Evolutionary conservation across 768 basidiomycete genomes (phyloP).

Genomic region (Pleurotus sapidus): DNA sequence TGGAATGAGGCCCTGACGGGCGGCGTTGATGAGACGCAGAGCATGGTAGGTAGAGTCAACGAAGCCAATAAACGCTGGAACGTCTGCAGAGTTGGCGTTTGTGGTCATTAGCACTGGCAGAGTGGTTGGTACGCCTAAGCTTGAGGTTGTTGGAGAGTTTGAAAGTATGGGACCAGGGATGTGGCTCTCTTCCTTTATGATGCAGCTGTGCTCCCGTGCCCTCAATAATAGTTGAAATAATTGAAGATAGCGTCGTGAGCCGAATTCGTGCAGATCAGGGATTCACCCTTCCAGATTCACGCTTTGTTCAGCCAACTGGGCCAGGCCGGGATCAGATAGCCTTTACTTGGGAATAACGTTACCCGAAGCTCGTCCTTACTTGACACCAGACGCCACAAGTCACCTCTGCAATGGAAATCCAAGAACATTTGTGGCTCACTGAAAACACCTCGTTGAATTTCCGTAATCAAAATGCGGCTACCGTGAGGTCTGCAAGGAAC

Average conservation of each 20-base stretch:
- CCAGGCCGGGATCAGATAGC: constrained; percentile 9
- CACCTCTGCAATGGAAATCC: not conserved
- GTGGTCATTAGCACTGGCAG: constrained; percentile 33
- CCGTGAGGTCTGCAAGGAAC: not conserved
- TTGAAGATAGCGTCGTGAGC: constrained; percentile 33
- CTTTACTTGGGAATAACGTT: constrained; percentile 12
- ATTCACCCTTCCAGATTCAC: constrained; percentile 14
- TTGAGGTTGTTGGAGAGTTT: constrained; percentile 58
- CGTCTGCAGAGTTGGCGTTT: constrained; percentile 42
- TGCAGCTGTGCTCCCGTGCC: constrained; percentile 24
- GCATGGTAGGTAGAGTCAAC: constrained; percentile 82
- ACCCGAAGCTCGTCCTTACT: constrained; percentile 6
- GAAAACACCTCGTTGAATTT: too few species aligned
- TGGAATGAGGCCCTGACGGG: constrained; percentile 74
- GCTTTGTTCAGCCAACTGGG: not conserved
- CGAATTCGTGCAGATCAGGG: constrained; percentile 25
- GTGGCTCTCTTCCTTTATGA: constrained; percentile 41
- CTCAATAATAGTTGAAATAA: constrained; percentile 37
- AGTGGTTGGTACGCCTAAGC: constrained; percentile 32
- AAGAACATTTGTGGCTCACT: too few species aligned
- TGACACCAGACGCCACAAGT: not conserved
- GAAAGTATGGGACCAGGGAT: constrained; percentile 40
- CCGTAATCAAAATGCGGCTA: not conserved
- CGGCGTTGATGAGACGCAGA: constrained; percentile 80
- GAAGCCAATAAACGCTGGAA: constrained; percentile 72